phyloP scores from a whole-genome alignment of 495 filamentous ascomycete genomes.

The Neurospora sp. region DNA sequence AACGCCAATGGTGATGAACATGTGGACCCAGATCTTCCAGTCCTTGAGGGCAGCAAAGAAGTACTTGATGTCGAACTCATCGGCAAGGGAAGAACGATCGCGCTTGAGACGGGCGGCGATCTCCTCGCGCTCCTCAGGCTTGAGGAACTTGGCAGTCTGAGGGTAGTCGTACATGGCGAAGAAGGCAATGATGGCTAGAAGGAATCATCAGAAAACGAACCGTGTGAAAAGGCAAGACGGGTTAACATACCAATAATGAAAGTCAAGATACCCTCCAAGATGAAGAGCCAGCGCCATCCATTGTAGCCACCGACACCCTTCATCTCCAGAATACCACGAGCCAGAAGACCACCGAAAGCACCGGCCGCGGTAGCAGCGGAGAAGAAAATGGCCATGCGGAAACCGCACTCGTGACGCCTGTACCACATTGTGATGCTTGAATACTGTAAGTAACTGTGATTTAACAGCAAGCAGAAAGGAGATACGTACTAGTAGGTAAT shows the following conservation, averaged over 20 bases:
- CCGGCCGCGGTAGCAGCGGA: conserved; percentile 68
- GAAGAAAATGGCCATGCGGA: conserved; percentile 73
- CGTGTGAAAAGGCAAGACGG: not conserved
- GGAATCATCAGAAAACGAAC: not conserved
- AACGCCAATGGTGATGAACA: conserved; percentile 40
- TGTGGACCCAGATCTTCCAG: conserved; percentile 65
- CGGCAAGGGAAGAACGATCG: conserved; percentile 67
- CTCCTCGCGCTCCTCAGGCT: conserved; percentile 51
- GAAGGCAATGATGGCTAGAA: conserved; percentile 48
- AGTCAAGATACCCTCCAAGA: conserved; percentile 60
- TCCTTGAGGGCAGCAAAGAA: conserved; percentile 64
- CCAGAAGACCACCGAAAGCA: conserved; percentile 69
- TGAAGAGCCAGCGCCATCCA: conserved; percentile 74
- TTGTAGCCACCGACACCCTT: conserved; percentile 48
- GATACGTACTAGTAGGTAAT: conserved; percentile 52
- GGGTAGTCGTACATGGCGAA: conserved; percentile 75
- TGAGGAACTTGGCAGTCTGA: conserved; percentile 63
- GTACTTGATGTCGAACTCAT: conserved; percentile 63
- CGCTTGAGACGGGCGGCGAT: conserved; percentile 54
- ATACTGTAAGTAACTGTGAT: not conserved
- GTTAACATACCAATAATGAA: conserved; percentile 45
- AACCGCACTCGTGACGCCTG: conserved; percentile 49
- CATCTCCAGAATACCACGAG: conserved; percentile 60
- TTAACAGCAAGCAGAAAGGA: not conserved
- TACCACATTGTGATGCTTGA: conserved; percentile 61